Evolutionary conservation across 2,329 filamentous ascomycete genomes (phyloP), one percentile per base, ranked within the genome.

Genomic region (Ceratocystiopsis sp.): DNA sequence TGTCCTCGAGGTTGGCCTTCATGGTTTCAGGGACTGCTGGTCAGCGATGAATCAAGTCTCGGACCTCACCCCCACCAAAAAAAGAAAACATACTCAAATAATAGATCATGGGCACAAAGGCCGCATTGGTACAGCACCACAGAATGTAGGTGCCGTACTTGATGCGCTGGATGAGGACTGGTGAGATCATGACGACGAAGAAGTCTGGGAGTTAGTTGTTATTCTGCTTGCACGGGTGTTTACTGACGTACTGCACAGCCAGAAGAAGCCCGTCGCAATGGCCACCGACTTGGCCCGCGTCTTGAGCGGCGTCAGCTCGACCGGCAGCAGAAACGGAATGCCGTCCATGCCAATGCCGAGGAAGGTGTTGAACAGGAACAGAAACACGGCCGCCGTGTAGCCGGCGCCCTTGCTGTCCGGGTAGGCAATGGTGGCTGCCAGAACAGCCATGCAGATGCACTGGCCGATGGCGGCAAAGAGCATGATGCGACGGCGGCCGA

Each of bases 191-290:
- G 43, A 78, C 74, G 21, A 78, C 67, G 50, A 75, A 54, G 53
- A 76, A 76, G 54, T 78, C 78, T 56, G 76, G 77, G 41, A 75
- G 69, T 71, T 71, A 75, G 58, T 75, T 75, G 2, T 6, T 29
- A 7, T 29, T 29, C 9, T 29, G 7, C 44, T 57, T 59, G 14
- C 11, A 8, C n/a, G 11, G 35, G 7, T 14, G n/a, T 11, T 37
- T 7, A 4, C n/a, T 37, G 36, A 37, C 12, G 4, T 19, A 37
- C 33, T 41, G 40, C 40, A 41, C 13, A 41, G 32, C 40, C 40
- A 41, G 19, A 42, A 45, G 18, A 45, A 41, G 8, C 38, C 41
- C 9, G 64, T 67, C 7, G 62, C 64, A 0, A 68, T 70, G 0
- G 64, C 61, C 33, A 76, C 54, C 12, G 73, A 74, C 47, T 75